phyloP scores from a whole-genome alignment of 139 green algal genomes.

The Volvox africanus region DNA sequence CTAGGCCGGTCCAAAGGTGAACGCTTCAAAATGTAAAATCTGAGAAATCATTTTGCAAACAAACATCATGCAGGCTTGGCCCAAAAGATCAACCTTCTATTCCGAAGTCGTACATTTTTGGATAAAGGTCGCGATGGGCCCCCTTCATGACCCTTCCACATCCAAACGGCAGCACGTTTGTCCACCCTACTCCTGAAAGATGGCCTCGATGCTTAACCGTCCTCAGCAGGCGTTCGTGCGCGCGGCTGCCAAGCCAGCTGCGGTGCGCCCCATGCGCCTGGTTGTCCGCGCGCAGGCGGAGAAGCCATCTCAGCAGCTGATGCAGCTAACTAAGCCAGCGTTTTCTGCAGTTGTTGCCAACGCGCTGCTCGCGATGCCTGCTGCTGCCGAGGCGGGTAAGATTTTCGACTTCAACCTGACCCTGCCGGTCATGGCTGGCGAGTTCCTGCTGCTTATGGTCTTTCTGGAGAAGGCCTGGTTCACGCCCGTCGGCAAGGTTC shows the following conservation, averaged over 20 bases:
- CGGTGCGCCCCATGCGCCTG: slow-evolving; percentile 21
- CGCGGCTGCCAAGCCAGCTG: slow-evolving; percentile 9
- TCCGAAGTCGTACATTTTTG: not conserved
- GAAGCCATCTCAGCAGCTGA: slow-evolving; percentile 26
- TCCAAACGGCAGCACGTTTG: not conserved
- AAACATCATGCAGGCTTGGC: no score
- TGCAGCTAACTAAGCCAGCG: slow-evolving; percentile 47
- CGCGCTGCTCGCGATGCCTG: slow-evolving; percentile 77
- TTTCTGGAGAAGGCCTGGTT: slow-evolving; percentile 97
- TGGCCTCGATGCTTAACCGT: slow-evolving; percentile 44
- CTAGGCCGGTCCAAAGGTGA: no score
- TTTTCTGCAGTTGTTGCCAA: slow-evolving; percentile 70
- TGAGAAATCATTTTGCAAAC: no score
- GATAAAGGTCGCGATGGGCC: not conserved
- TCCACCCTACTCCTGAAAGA: slow-evolving; percentile 3
- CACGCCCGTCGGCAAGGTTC: slow-evolving; percentile 85
- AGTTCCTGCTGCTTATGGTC: slow-evolving; percentile 94
- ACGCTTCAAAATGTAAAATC: no score
- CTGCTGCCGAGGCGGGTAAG: slow-evolving; percentile 78
- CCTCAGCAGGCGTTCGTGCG: slow-evolving; percentile 32
- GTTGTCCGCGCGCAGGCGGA: slow-evolving; percentile 38
- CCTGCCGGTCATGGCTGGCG: slow-evolving; percentile 77
- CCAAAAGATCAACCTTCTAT: no score
- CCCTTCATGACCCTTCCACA: not conserved
- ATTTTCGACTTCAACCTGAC: slow-evolving; percentile 66